Evolutionary conservation across 345 rosid genomes (phyloP).

Genomic region (Citrus reticulata): DNA sequence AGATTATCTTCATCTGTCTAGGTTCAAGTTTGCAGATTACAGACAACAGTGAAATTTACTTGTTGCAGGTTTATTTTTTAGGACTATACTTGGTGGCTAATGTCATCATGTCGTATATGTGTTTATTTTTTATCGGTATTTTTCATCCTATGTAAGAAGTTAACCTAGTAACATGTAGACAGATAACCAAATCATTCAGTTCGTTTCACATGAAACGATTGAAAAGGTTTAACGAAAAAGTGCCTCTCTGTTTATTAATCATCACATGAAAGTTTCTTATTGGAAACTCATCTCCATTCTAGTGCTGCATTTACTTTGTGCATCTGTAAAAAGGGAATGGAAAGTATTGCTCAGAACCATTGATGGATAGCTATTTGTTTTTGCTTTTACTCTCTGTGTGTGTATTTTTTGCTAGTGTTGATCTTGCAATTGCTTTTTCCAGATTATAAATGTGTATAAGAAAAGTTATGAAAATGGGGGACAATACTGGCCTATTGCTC

Average conservation of each 20-base stretch:
- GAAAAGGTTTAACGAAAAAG: neutral
- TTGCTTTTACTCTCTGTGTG: neutral
- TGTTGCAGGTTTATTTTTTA: neutral
- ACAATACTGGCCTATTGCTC: constrained; percentile 78
- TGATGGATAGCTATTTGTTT: neutral
- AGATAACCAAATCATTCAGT: neutral
- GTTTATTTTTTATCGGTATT: too few relatives aligned
- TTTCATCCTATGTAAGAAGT: too few relatives aligned
- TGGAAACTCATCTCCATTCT: neutral
- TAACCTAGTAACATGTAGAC: neutral
- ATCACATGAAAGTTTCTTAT: neutral
- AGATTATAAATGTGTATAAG: constrained; percentile 79
- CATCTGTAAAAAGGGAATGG: neutral
- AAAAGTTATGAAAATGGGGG: constrained; percentile 80
- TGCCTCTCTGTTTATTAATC: neutral
- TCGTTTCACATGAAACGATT: neutral
- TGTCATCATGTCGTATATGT: neutral
- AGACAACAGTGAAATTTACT: neutral
- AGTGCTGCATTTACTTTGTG: neutral
- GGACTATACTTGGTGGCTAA: neutral
- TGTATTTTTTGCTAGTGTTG: neutral
- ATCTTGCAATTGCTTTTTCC: constrained; percentile 17
- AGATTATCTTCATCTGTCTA: neutral
- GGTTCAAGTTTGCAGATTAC: neutral
- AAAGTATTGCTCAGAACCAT: neutral